Conservation (phyloP, 1,284 basidiomycete genomes). For the Malassezia restricta region DNA sequence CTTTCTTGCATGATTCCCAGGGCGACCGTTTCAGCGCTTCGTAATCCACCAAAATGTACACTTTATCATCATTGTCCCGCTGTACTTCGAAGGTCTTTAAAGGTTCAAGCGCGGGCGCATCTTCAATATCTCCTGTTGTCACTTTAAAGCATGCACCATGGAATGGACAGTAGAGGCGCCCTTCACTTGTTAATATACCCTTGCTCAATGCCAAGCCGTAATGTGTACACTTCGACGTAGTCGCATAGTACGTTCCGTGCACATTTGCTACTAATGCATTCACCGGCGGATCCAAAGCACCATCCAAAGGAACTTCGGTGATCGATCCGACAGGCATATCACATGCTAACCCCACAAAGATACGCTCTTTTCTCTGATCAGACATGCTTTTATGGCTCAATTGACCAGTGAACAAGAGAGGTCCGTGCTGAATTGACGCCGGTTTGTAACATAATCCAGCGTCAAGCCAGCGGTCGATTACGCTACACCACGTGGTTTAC, state of each 20-base stretch:
- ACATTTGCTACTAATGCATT: conserved; percentile 59
- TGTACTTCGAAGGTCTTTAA: conserved; percentile 66
- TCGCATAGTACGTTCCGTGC: conserved; percentile 58
- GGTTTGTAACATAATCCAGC: too few relatives aligned
- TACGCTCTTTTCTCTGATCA: background rate
- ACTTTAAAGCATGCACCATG: conserved; percentile 87
- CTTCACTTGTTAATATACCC: conserved; percentile 67
- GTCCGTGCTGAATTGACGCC: too few relatives aligned
- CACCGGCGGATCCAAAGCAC: conserved; percentile 55
- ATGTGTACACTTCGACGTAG: conserved; percentile 76
- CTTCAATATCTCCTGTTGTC: conserved; percentile 55
- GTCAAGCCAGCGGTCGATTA: too few relatives aligned
- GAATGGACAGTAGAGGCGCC: conserved; percentile 70
- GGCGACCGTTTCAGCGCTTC: conserved; percentile 52
- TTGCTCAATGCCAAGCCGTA: conserved; percentile 70
- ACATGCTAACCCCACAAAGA: conserved; percentile 12
- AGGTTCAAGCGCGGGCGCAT: conserved; percentile 75
- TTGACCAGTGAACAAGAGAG: background rate
- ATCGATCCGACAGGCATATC: conserved; percentile 25
- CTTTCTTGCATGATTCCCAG: conserved; percentile 29
- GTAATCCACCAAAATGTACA: conserved; percentile 66
- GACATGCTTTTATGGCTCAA: background rate
- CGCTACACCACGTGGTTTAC: background rate
- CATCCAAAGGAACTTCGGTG: conserved; percentile 66
- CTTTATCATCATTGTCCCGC: conserved; percentile 56